Percentiles rank a stretch among this genome's conserved stretches.
These are phyloP conservation scores for Schizonepeta tenuifolia DNA, from an alignment of 257 asterid genomes.

Conservation along the genomic window DNA sequence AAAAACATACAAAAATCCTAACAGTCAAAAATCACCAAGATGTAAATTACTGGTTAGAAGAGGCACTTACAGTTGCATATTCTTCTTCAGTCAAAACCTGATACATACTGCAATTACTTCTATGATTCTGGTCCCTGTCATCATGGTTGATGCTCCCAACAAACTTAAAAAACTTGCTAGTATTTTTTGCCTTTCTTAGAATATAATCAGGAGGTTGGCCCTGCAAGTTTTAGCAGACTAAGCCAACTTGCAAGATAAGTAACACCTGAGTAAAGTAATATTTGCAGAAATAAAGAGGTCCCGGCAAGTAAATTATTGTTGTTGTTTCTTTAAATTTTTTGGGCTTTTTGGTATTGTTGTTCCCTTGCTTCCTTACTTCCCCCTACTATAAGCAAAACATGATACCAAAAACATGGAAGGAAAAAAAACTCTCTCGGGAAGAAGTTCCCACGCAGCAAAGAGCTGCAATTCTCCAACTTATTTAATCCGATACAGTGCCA, in stretches of 20 bases:
- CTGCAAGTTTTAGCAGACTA: slow-evolving; percentile 52
- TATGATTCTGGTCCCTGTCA: slow-evolving; percentile 56
- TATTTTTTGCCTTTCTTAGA: slow-evolving; percentile 80
- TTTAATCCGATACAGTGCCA: neutral
- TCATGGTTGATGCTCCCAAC: slow-evolving; percentile 76
- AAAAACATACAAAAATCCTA: slow-evolving; percentile 8
- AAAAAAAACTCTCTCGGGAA: neutral
- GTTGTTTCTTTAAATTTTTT: neutral
- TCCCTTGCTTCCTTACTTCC: neutral
- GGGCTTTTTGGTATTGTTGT: neutral
- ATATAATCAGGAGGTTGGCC: slow-evolving; percentile 95
- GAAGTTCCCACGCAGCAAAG: neutral
- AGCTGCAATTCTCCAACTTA: neutral
- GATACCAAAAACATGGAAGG: neutral
- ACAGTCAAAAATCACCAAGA: slow-evolving; percentile 10
- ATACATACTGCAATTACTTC: slow-evolving; percentile 63
- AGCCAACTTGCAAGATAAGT: slow-evolving; percentile 38
- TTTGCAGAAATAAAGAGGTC: slow-evolving; percentile 29
- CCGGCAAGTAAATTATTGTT: neutral
- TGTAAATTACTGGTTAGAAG: slow-evolving; percentile 21
- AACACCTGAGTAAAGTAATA: slow-evolving; percentile 39
- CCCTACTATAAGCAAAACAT: slow-evolving; percentile 1
- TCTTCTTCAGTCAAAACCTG: slow-evolving; percentile 87
- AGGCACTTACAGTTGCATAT: slow-evolving; percentile 87
- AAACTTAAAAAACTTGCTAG: slow-evolving; percentile 89